These are phyloP conservation scores for Petunia secreta DNA, from an alignment of 257 asterid genomes.

Conservation along the genomic window DNA sequence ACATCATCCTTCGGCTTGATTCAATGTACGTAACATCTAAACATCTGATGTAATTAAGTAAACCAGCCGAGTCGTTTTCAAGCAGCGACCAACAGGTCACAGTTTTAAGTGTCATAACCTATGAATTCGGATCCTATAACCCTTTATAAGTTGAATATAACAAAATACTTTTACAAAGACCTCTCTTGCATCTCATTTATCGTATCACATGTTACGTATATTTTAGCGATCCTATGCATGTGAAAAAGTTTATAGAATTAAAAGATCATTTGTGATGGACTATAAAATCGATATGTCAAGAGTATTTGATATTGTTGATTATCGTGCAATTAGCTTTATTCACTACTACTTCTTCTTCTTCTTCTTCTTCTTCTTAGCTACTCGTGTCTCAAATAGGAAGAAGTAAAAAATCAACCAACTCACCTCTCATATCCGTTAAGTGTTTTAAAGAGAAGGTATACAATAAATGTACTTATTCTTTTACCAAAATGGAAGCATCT, in stretches of 20 bases:
- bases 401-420: neutral
- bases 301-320: neutral
- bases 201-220: too few species aligned
- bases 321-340: neutral
- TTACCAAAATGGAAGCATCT: slow-evolving; percentile 6
- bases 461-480: neutral
- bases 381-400: neutral
- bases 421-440: neutral
- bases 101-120: neutral
- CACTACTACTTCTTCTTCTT: neutral
- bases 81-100: neutral
- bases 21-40: neutral
- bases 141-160: too few species aligned
- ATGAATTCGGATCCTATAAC: too few species aligned
- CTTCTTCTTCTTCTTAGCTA: neutral
- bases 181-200: too few species aligned
- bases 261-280: too few species aligned
- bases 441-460: neutral
- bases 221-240: too few species aligned
- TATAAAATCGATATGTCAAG: too few species aligned
- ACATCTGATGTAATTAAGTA: neutral
- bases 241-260: too few species aligned
- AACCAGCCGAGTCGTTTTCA: neutral
- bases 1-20: neutral
- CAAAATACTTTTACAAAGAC: too few species aligned